Evolutionary conservation across 305 asterid genomes (phyloP).

Genomic region (Solanum hybrid): DNA sequence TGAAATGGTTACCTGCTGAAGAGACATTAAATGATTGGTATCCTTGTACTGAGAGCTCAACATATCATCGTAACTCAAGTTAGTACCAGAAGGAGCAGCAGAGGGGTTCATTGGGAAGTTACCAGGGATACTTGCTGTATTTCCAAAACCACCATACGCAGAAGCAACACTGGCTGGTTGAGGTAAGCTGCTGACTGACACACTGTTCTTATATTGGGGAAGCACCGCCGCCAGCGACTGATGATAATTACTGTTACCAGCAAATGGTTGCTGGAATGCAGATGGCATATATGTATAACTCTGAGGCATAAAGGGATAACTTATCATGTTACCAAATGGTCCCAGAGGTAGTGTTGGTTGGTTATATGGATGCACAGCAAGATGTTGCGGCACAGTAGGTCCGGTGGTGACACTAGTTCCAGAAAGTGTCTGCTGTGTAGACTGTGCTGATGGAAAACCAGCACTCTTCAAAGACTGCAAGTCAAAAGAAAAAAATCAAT

Average conservation of each 20-base stretch:
- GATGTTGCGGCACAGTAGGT: slow-evolving; percentile 74
- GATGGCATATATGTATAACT: slow-evolving; percentile 77
- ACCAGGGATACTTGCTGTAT: slow-evolving; percentile 42
- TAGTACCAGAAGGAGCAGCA: slow-evolving; percentile 61
- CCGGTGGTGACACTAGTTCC: slow-evolving; percentile 63
- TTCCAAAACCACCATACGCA: slow-evolving; percentile 70
- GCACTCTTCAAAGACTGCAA: slow-evolving; percentile 58
- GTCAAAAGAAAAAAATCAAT: slow-evolving; percentile 4
- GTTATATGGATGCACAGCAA: slow-evolving; percentile 60
- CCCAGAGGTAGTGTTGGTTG: slow-evolving; percentile 76
- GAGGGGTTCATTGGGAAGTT: slow-evolving; percentile 60
- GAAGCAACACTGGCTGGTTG: slow-evolving; percentile 71
- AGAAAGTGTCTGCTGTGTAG: slow-evolving; percentile 43
- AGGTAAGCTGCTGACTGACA: slow-evolving; percentile 56
- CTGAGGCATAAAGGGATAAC: slow-evolving; percentile 79
- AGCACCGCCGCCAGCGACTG: slow-evolving; percentile 65
- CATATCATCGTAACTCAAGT: slow-evolving; percentile 58
- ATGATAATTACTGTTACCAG: slow-evolving; percentile 66
- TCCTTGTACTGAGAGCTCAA: slow-evolving; percentile 88
- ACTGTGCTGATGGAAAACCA: slow-evolving; percentile 49
- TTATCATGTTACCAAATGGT: slow-evolving; percentile 68
- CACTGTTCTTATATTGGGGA: slow-evolving; percentile 69
- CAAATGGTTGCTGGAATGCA: slow-evolving; percentile 72
- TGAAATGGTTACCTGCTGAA: slow-evolving; percentile 54
- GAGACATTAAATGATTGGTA: slow-evolving; percentile 54